Evolutionary conservation across 2,329 filamentous ascomycete genomes (phyloP).

Genomic region (Volutella citrinella): DNA sequence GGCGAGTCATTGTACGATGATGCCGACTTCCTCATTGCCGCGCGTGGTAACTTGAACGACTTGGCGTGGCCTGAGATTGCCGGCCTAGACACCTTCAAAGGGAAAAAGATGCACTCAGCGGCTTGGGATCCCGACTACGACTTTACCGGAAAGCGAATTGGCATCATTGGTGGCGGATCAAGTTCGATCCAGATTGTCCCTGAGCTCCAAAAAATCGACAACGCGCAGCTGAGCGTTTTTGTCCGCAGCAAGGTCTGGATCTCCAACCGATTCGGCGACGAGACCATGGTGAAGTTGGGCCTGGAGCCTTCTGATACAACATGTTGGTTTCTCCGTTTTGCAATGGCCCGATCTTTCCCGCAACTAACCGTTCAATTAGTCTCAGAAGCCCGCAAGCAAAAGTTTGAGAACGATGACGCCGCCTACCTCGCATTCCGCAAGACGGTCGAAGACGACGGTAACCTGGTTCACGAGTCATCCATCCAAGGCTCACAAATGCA

Average conservation of each 20-base stretch:
- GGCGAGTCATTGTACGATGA: constrained; percentile 1
- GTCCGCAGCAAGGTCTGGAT: constrained; percentile 7
- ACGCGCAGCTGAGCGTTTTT: constrained; percentile 5
- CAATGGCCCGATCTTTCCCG: too few relatives aligned
- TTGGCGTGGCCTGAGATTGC: constrained; percentile 5
- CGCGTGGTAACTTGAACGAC: constrained; percentile 3
- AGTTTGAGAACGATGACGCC: too few relatives aligned
- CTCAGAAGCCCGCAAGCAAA: too few relatives aligned
- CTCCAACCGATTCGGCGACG: constrained; percentile 4
- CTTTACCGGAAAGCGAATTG: constrained; percentile 1
- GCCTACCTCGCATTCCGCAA: constrained; percentile 7
- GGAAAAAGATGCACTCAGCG: constrained; percentile 8
- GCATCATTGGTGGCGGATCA: constrained; percentile 6
- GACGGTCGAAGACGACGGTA: constrained; percentile 5
- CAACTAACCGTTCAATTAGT: too few relatives aligned
- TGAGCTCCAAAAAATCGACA: constrained; percentile 1
- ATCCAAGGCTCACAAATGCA: constrained; percentile 5
- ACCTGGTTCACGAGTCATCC: constrained; percentile 2
- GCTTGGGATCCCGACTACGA: constrained; percentile 6
- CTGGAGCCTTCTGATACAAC: constrained; percentile 7
- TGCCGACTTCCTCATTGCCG: constrained; percentile 5
- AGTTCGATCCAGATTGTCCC: constrained; percentile 10
- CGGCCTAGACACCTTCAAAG: background rate
- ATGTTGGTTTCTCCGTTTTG: too few relatives aligned
- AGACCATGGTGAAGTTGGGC: constrained; percentile 8